Percentiles rank a stretch among this genome's conserved stretches.
phyloP scores from a whole-genome alignment of 345 rosid genomes.

The Aquilaria sinensis region DNA sequence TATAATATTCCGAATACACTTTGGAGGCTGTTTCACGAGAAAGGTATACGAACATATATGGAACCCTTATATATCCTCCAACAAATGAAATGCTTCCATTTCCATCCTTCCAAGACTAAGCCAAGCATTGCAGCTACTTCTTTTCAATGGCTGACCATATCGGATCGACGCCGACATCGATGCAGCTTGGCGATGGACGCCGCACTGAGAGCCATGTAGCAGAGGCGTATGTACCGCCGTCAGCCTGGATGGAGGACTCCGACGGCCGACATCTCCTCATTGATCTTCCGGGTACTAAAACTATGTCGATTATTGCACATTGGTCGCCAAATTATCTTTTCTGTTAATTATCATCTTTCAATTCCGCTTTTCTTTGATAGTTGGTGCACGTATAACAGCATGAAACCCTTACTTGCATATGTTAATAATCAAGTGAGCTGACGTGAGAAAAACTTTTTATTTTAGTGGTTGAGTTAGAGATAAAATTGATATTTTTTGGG shows the following conservation, averaged over 20 bases:
- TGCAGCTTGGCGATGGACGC: neutral
- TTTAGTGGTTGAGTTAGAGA: no score
- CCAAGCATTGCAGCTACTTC: no score
- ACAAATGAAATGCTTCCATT: no score
- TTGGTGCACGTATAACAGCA: neutral
- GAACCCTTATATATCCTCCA: no score
- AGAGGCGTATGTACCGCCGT: constrained; percentile 30
- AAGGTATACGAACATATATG: no score
- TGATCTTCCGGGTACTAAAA: constrained; percentile 47
- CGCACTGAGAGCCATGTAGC: constrained; percentile 9
- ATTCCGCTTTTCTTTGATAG: neutral
- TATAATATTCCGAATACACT: no score
- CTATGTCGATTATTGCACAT: neutral
- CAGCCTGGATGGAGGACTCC: constrained; percentile 42
- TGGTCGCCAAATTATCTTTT: no score
- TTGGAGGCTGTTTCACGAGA: no score
- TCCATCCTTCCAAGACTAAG: no score
- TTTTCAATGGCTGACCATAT: constrained; percentile 17
- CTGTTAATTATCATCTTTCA: neutral
- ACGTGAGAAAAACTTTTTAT: no score
- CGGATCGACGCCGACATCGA: no score
- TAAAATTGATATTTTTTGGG: neutral
- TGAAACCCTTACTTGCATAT: neutral
- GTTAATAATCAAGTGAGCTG: no score
- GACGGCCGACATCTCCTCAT: constrained; percentile 35